Evolutionary conservation across 768 basidiomycete genomes (phyloP), one percentile per base, ranked within the genome.

Genomic region (Naganishia antarctica): DNA sequence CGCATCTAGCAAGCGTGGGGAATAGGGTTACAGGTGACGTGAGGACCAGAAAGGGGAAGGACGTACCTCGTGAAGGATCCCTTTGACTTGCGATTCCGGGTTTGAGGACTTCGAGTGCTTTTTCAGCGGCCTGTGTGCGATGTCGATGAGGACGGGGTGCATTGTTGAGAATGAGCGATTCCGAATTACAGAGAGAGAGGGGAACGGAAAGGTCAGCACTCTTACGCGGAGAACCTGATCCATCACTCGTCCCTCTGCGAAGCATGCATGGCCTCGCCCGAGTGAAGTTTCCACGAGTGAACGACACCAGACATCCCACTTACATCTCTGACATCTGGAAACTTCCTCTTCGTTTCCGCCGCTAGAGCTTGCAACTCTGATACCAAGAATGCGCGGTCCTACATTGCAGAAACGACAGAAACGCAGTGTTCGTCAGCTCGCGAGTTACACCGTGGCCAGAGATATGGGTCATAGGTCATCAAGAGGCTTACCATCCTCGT

Each of bases 301-400:
- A 29, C 50, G 29, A 29, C 11, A 25, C 50, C 16, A n/a, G 21
- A 28, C 31, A n/a, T 29, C 28, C 59, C 11, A 44, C 43, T 44
- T 75, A 92, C 91, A 84, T 94, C 92, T 73, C 89, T 87, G 70
- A 96, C 90, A 75, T 96, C 92, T 23, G 91, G 90, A 76, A 93
- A 87, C 70, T 89, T 90, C 65, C 92, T 81, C 70, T 86, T 83
- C 26, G 90, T 90, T 80, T 94, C 93, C 71, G 87, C 89, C 9
- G 90, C 85, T 69, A 97, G 78, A 41, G 91, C 88, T 88, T 77
- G 73, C 4, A 76, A 72, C 64, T 79, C 77, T 25, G 71, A 71
- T 1, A 78, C 70, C 29, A 79, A 74, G 15, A 78, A 63, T 48
- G 73, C 69, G 49, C 72, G 73, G 68, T 77, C 76, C 76, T 60